These are phyloP conservation scores for Ophiostoma ips DNA, from an alignment of 2,329 filamentous ascomycete genomes.

Conservation along the genomic window DNA sequence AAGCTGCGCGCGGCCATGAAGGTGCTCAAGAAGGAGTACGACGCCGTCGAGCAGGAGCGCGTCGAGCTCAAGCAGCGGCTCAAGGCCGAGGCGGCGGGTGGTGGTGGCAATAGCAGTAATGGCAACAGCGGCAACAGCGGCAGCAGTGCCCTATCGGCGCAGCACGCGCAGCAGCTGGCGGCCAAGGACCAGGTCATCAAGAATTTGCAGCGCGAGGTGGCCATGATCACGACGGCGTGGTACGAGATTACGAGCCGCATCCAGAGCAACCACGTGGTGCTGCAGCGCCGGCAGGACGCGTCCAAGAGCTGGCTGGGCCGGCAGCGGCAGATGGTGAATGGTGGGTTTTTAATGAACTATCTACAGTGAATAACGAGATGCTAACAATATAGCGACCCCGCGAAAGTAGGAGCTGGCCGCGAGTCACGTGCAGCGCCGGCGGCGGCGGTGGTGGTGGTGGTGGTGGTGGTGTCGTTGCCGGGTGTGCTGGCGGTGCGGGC, in stretches of 20 bases:
- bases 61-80: slow-evolving; percentile 41
- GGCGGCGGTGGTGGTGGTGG: too few species aligned
- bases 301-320: slow-evolving; percentile 76
- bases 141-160: slow-evolving; percentile 3
- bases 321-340: slow-evolving; percentile 59
- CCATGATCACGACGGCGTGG: slow-evolving; percentile 71
- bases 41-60: slow-evolving; percentile 42
- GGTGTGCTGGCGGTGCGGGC: too few species aligned
- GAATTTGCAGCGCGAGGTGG: slow-evolving; percentile 64
- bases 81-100: slow-evolving; percentile 37
- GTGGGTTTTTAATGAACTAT: neutral
- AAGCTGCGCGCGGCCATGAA: slow-evolving; percentile 41
- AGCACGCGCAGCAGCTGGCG: slow-evolving; percentile 23
- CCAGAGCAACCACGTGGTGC: slow-evolving; percentile 69
- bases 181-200: slow-evolving; percentile 43
- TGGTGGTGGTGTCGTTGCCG: too few species aligned
- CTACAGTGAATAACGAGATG: too few species aligned
- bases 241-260: slow-evolving; percentile 67
- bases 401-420: slow-evolving; percentile 15
- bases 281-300: slow-evolving; percentile 60
- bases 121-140: slow-evolving; percentile 33
- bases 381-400: slow-evolving; percentile 10
- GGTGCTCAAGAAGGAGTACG: slow-evolving; percentile 47
- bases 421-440: too few species aligned
- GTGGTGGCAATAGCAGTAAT: too few species aligned